Evolutionary conservation across 805 yeast genomes (phyloP), one percentile per base, ranked within the genome.

Genomic region (Candida ponderosae): DNA sequence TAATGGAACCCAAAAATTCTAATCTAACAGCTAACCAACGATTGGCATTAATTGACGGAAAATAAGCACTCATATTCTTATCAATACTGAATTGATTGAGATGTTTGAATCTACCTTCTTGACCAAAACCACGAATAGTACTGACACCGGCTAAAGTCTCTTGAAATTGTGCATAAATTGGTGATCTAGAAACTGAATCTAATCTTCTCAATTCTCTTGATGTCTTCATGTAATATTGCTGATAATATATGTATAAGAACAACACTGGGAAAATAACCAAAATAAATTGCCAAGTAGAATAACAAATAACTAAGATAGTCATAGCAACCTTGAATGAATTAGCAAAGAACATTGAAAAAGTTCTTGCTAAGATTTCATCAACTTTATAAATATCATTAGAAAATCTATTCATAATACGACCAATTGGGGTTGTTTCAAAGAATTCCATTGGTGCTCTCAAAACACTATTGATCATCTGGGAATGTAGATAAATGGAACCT

Each of bases 361-460:
- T 80, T 59, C 88, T 69, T 11, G 86, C 83, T 44, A 77, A 63
- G 21, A 68, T 66, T 54, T 86, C 95, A 63, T 89, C 97, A 44
- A 90, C 77, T 57, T 84, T 84, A 62, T 85, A 85, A 37, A 89
- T 75, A 67, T 89, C 97, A 57, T 78, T 88, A 4, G 96, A 85
- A 57, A 89, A 89, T 57, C 97, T 70, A 65, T 89, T 89, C 58
- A 88, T 66, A 40, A 89, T 76, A 63, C 97, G 74, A 28, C 97
- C 97, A 45, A 88, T 79, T 39, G 97, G 97, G 0, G 97, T 89
- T 2, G 96, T 87, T 60, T 89, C 97, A 54, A 89, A 89, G 58
- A 90, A 89, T 24, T 86, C 73, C 97, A 89, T 90, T 43, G 97
- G 97, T 0, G 96, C 93, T 46, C 89, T 72, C 41, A 90, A 60